Percentiles rank a stretch among this genome's conserved stretches.
These are phyloP conservation scores for Zymoseptoria pseudotritici DNA, from an alignment of 2,329 filamentous ascomycete species.

Conservation along the genomic window DNA sequence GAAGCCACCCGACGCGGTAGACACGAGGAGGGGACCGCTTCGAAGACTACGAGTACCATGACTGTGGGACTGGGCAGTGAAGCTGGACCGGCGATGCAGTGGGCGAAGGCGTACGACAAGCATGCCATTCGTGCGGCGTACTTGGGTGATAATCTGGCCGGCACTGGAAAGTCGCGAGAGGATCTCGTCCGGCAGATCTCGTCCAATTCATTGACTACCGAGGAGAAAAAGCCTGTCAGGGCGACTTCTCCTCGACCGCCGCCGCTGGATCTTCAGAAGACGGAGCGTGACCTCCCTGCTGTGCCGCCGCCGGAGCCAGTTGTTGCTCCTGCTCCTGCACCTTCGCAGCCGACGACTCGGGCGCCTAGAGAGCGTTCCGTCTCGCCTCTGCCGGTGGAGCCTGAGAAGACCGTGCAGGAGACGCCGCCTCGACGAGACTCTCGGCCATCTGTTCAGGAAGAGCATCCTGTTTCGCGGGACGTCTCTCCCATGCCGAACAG, in stretches of 20 bases:
- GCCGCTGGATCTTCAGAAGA: conserved; percentile 1
- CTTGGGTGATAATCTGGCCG: conserved; percentile 63
- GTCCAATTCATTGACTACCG: conserved; percentile 22
- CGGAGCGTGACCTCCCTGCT: conserved; percentile 6
- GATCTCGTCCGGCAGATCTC: conserved; percentile 20
- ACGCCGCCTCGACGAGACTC: not conserved
- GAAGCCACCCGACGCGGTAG: conserved; percentile 47
- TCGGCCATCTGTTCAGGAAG: not conserved
- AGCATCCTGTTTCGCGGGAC: not conserved
- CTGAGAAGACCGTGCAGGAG: not conserved
- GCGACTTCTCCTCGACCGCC: conserved; percentile 3
- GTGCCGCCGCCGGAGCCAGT: conserved; percentile 3
- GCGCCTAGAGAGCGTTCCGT: not conserved
- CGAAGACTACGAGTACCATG: conserved; percentile 82
- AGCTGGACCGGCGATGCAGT: conserved; percentile 90
- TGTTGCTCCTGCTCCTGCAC: not conserved
- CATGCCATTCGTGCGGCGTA: conserved; percentile 80
- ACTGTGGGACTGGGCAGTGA: conserved; percentile 84
- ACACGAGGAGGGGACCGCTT: conserved; percentile 46
- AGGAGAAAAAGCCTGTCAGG: conserved; percentile 2
- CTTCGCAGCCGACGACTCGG: not conserved
- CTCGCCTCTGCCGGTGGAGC: not conserved
- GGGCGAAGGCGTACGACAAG: conserved; percentile 93
- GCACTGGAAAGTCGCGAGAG: conserved; percentile 33
- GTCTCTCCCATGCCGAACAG: conserved; percentile 14